Base-by-base conservation (phyloP, 1,284 basidiomycete genomes). In the Athelia psychrophila region DNA sequence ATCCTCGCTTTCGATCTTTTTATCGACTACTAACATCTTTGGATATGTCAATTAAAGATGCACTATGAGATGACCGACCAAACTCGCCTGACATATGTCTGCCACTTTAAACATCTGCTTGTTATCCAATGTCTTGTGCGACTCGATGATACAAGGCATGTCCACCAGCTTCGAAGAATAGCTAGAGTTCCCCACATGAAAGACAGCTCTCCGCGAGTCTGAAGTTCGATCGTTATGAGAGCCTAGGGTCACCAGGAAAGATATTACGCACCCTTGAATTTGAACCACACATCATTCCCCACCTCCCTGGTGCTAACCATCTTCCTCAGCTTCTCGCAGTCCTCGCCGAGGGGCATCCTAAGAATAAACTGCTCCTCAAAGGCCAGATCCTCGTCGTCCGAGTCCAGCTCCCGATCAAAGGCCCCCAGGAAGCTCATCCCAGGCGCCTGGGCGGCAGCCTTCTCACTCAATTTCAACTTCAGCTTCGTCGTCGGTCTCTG, bases 331-430 rank as follows among this genome's bases (percentile, higher is more conserved):
- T 80, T 86, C 46, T 91, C 86, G 49, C 82, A 83, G 59, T 92
- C 90, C 52, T 91, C 88, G 0, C 91, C 91, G 3, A 86, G 84
- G 0, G 94, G 94, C 77, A 99, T 86, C 38, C 95, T 75, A 27
- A 99, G 74, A 52, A 99, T 88, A 66, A 99, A 97, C 64, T 99
- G 96, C 71, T 99, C 97, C 71, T 99, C 97, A 63, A 99, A 98
- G 3, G 87, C 86, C 53, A 99, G 71, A 48, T 98, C 95, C 56
- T 97, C 93, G 55, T 96, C 92, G 59, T 91, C 89, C 55, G 93
- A 95, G 68, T 99, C 96, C 51, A 99, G 76, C 66, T 98, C 97
- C 40, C 96, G 78, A 71, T 98, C 95, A 66, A 93, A 96, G 19
- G 88, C 78, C 20, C 92, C 93, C 48, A 95, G 69, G 67, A 93